Evolutionary conservation across 2,329 filamentous ascomycete species (phyloP).

Genomic region (Herpotrichia juniperi): DNA sequence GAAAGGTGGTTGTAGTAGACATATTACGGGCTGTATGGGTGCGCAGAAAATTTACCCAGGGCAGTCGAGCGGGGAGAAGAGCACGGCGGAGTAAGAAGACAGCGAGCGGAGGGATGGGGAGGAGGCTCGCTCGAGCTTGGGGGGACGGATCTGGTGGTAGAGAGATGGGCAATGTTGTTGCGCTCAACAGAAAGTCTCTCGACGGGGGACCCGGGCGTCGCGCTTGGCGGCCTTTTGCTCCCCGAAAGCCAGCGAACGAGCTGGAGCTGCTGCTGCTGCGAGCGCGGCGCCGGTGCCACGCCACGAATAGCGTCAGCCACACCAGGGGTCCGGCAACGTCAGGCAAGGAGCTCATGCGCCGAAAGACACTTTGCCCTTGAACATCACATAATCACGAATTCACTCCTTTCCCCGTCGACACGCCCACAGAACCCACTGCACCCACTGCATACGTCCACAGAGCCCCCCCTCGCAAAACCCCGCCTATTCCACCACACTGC

Average conservation of each 20-base stretch:
- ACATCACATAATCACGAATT: background rate
- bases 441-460: constrained; percentile 9
- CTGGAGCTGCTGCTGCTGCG: background rate
- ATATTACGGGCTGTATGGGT: constrained; percentile 52
- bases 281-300: background rate
- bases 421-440: constrained; percentile 4
- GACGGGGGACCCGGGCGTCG: constrained; percentile 6
- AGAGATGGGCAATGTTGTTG: constrained; percentile 19
- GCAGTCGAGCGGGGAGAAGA: constrained; percentile 25
- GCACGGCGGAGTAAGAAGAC: too few species aligned
- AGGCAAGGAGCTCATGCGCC: constrained; percentile 28
- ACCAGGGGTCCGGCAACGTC: constrained; percentile 26
- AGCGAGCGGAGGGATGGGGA: constrained; percentile 18
- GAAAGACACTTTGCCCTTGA: constrained; percentile 35
- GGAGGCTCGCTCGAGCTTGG: constrained; percentile 26
- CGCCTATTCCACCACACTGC: constrained; percentile 5
- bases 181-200: constrained; percentile 2
- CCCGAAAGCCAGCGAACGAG: too few species aligned
- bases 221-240: constrained; percentile 1
- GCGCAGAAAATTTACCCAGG: constrained; percentile 30
- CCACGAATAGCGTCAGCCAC: constrained; percentile 7
- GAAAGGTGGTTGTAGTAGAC: constrained; percentile 57
- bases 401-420: background rate
- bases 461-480: constrained; percentile 5
- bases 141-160: constrained; percentile 4